These are phyloP conservation scores for Akebia trifoliata DNA, from an alignment of 164 flowering plant genomes.

Conservation along the genomic window DNA sequence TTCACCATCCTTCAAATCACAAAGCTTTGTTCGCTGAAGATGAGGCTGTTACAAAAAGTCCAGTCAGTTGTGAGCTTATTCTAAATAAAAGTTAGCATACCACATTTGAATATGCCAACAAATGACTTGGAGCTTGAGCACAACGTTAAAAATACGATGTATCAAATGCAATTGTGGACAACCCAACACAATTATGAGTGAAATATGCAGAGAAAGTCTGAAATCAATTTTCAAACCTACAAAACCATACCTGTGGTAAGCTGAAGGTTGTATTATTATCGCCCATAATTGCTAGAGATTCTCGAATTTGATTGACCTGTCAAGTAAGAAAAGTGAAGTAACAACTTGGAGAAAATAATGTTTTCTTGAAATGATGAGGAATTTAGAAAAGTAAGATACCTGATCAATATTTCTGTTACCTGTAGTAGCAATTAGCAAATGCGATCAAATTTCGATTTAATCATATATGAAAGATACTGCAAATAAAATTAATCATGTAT, in stretches of 20 bases:
- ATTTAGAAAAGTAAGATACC: slow-evolving; percentile 30
- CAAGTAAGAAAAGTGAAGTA: slow-evolving; percentile 8
- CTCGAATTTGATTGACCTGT: slow-evolving; percentile 97
- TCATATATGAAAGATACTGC: not conserved
- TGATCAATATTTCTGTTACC: slow-evolving; percentile 80
- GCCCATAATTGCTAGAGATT: slow-evolving; percentile 94
- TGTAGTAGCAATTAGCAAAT: slow-evolving; percentile 39
- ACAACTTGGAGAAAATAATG: slow-evolving; percentile 6
- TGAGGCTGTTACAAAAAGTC: slow-evolving; percentile 73
- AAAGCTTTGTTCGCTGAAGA: slow-evolving; percentile 93
- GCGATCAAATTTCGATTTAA: slow-evolving; percentile 13
- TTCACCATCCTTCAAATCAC: slow-evolving; percentile 89
- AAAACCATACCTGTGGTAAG: slow-evolving; percentile 81
- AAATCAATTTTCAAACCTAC: no score
- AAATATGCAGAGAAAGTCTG: no score
- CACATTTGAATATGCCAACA: not conserved
- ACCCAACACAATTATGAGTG: no score
- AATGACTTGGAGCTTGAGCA: not conserved
- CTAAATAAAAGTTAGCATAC: not conserved
- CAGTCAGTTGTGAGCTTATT: slow-evolving; percentile 9
- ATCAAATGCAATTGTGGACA: not conserved
- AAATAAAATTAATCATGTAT: not conserved
- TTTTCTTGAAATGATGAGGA: not conserved
- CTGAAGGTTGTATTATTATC: slow-evolving; percentile 98
- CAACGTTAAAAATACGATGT: no score